phyloP scores from a whole-genome alignment of 2,329 filamentous ascomycete species.

The Bipolaris sorokiniana region DNA sequence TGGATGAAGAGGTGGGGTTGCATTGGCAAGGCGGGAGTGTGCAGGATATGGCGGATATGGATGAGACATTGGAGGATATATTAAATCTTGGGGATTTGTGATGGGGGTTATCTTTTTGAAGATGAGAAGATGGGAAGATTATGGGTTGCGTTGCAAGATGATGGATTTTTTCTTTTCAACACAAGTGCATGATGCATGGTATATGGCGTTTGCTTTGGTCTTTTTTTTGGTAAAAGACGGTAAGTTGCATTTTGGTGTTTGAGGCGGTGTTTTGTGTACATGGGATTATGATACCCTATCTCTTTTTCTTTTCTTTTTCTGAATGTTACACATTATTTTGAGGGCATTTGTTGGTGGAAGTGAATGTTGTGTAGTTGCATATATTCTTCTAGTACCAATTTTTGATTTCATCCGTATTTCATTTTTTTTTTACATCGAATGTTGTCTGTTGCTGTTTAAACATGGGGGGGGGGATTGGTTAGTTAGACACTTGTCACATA shows the following conservation, averaged over 20 bases:
- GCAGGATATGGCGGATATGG: conserved; percentile 35
- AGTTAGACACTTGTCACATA: background rate
- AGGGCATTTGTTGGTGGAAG: too few species aligned
- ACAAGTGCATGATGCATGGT: too few species aligned
- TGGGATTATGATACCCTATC: conserved; percentile 30
- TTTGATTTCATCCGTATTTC: background rate
- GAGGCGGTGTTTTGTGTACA: background rate
- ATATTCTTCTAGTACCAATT: background rate
- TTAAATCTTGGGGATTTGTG: conserved; percentile 37
- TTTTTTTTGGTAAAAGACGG: background rate
- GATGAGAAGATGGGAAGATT: background rate
- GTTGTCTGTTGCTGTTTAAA: background rate
- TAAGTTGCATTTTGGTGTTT: conserved; percentile 14
- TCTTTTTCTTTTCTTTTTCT: conserved; percentile 10
- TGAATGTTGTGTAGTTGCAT: too few species aligned
- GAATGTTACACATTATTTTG: background rate
- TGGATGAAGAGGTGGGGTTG: conserved; percentile 41
- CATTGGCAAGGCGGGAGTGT: conserved; percentile 50
- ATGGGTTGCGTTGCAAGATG: conserved; percentile 2
- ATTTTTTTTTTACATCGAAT: background rate
- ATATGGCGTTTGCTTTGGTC: background rate
- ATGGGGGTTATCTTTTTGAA: too few species aligned
- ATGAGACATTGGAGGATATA: conserved; percentile 50
- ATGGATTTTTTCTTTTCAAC: too few species aligned
- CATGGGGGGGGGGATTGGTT: too few species aligned